Conservation (phyloP, 148 eudicot genomes). For the Arbutus unedo region DNA sequence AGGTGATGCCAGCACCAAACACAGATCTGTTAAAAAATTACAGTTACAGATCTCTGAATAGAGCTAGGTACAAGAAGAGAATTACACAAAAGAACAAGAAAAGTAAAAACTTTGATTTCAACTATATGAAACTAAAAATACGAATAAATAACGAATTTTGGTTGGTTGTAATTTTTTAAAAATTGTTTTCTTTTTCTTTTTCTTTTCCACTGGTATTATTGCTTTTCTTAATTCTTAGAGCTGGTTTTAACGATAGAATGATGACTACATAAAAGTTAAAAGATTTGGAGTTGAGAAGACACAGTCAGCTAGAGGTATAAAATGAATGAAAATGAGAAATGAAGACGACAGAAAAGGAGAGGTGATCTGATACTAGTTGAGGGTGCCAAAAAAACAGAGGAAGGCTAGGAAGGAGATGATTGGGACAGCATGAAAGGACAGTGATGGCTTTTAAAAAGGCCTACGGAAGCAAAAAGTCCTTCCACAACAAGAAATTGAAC, state of each 20-base stretch:
- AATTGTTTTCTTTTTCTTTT: background rate
- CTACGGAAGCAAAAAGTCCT: background rate
- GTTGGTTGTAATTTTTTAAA: background rate
- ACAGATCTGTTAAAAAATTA: constrained; percentile 61
- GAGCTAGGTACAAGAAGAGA: background rate
- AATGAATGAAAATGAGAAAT: background rate
- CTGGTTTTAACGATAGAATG: background rate
- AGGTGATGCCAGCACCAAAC: constrained; percentile 99
- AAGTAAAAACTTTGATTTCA: background rate
- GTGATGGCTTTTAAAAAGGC: background rate
- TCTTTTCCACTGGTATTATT: background rate
- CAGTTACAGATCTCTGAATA: background rate
- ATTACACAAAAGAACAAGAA: background rate
- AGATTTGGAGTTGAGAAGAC: background rate
- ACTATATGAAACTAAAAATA: background rate
- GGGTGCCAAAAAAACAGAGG: background rate
- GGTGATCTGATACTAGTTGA: background rate
- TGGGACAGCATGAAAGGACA: background rate
- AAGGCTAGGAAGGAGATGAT: background rate
- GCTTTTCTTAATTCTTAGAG: background rate
- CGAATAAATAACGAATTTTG: background rate
- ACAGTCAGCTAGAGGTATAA: background rate
- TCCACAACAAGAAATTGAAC: background rate
- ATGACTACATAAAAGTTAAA: background rate
- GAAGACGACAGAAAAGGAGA: background rate